Percentiles rank a stretch among this genome's conserved stretches.
These are phyloP conservation scores for Torulaspora microellipsoides DNA, from an alignment of 805 yeast species.

Conservation along the genomic window DNA sequence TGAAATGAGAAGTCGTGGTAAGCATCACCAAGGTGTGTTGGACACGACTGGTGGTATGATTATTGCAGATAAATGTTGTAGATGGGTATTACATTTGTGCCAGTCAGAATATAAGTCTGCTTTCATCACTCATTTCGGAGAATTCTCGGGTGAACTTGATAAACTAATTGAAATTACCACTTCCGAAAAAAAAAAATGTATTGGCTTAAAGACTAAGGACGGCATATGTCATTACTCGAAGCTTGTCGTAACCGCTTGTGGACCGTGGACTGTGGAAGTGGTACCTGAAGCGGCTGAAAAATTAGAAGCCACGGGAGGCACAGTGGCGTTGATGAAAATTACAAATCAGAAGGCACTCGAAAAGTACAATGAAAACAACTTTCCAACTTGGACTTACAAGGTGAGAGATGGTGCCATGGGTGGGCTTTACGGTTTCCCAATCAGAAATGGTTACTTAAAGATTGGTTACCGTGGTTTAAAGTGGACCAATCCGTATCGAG, in stretches of 20 bases:
- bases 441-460: constrained; percentile 27
- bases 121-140: constrained; percentile 24
- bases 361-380: constrained; percentile 20
- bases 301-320: constrained; percentile 33
- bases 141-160: constrained; percentile 13
- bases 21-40: constrained; percentile 22
- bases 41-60: constrained; percentile 34
- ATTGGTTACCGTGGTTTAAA: constrained; percentile 33
- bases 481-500: constrained; percentile 27
- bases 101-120: constrained; percentile 13
- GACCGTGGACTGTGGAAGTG: constrained; percentile 32
- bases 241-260: constrained; percentile 28
- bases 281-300: constrained; percentile 31
- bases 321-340: constrained; percentile 29
- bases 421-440: constrained; percentile 33
- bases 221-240: constrained; percentile 26
- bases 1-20: constrained; percentile 10
- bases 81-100: constrained; percentile 30
- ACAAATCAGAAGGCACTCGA: constrained; percentile 12
- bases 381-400: constrained; percentile 33
- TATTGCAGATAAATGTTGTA: constrained; percentile 33
- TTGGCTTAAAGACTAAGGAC: constrained; percentile 30
- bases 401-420: constrained; percentile 32
- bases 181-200: constrained; percentile 17
- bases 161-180: constrained; percentile 8